Evolutionary conservation across 2,329 filamentous ascomycete species (phyloP), one percentile per base, ranked within the genome.

Genomic region (Pseudofabraea citricarpa): DNA sequence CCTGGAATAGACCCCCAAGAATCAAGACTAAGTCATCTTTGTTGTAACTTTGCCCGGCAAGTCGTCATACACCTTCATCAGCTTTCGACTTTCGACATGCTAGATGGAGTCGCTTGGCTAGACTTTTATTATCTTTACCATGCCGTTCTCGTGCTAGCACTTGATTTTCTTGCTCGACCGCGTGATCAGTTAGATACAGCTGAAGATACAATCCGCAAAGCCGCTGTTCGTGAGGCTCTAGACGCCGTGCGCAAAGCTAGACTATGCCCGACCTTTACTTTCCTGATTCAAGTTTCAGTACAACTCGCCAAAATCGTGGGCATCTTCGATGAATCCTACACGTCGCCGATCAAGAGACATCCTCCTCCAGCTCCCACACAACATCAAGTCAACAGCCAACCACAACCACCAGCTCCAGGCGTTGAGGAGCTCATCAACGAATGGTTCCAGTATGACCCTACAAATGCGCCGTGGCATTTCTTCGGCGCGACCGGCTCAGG

Each of bases 51-150:
- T 36, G 57, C 56, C 6, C 44, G 44, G 10, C 50, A 58, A 37
- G 44, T 48, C 6, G 44, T 52, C 3, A 29, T 49, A 3, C 48
- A 59, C 5, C 40, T 55, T 8, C 49, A 56, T 22, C 45, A 58
- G 38, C 50, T 60, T 2, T 39, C 58, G 10, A 36, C 44, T 6
- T 52, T 24, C 2, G 49, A 48, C 0, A 50, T 51, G 31, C 58
- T 60, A 21, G 56, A 60, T 24, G 57, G 57, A 6, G 43, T 54
- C 6, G 51, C 54, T 2, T 60, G 57, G 56, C 15, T 59, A 4
- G 57, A 60, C 41, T 51, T 48, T 10, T 60, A 59, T 40, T 60
- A 56, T 27, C 47, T 60, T 32, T 60, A 59, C 37, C 56, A 59
- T 20, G 52, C 51, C 1, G 52, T 58, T 3, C 50, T 59, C 18